Conservation (phyloP, 2,329 filamentous ascomycete genomes). For the Emmonsiellopsis sp. region DNA sequence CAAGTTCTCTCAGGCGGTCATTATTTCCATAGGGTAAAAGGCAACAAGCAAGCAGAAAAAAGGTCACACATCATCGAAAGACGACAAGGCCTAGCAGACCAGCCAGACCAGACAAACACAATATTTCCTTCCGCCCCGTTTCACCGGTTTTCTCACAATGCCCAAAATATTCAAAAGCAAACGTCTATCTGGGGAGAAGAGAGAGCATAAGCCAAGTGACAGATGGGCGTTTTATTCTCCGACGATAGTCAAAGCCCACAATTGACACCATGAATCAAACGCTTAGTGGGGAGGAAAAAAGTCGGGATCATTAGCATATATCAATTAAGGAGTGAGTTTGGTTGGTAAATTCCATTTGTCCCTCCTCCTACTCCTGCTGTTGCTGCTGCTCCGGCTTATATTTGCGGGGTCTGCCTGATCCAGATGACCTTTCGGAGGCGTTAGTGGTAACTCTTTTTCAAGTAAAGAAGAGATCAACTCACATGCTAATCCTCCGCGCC, state of each 20-base stretch:
- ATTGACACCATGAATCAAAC: neutral
- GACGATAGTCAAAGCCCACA: neutral
- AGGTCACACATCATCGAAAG: neutral
- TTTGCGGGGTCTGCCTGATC: constrained; percentile 27
- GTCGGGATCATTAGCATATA: neutral
- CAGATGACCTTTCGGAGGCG: constrained; percentile 27
- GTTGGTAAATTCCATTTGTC: neutral
- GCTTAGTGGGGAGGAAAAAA: neutral
- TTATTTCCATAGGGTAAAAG: neutral
- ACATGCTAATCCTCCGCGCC: constrained; percentile 93
- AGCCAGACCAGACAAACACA: neutral
- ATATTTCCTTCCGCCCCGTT: neutral
- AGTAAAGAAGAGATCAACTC: constrained; percentile 36
- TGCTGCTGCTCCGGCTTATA: neutral
- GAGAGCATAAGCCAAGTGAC: neutral
- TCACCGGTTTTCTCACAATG: neutral
- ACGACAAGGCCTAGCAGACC: neutral
- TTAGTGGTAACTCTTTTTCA: neutral
- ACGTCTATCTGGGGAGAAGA: neutral
- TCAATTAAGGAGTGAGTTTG: neutral
- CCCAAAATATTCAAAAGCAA: neutral
- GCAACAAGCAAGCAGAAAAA: neutral
- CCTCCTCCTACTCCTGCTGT: neutral
- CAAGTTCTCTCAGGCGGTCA: neutral
- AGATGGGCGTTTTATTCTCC: neutral